These are phyloP conservation scores for Nannizziopsis barbatae DNA, from an alignment of 2,329 filamentous ascomycete species.

Conservation along the genomic window DNA sequence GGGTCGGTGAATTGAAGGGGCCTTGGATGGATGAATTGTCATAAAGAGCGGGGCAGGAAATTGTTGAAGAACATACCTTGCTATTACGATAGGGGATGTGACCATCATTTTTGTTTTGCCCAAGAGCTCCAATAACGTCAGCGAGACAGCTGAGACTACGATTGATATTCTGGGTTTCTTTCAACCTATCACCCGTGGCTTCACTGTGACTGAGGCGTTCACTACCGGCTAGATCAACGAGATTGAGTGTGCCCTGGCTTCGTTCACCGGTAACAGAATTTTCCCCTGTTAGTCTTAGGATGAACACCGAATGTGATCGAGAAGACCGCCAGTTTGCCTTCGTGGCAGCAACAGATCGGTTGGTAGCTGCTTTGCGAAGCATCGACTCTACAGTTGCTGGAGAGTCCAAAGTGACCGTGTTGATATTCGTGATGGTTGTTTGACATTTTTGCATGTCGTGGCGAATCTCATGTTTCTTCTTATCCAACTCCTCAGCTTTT, in stretches of 20 bases:
- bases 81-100: conserved; percentile 94
- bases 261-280: conserved; percentile 69
- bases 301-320: conserved; percentile 91
- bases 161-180: conserved; percentile 96
- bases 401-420: conserved; percentile 63
- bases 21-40: too few relatives aligned
- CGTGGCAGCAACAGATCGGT: conserved; percentile 89
- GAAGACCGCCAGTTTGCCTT: conserved; percentile 93
- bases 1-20: too few relatives aligned
- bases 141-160: conserved; percentile 83
- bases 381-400: conserved; percentile 70
- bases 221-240: conserved; percentile 89
- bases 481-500: conserved; percentile 57
- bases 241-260: conserved; percentile 85
- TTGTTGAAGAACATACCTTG: conserved; percentile 48
- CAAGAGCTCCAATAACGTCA: conserved; percentile 90
- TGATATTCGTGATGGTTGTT: conserved; percentile 71
- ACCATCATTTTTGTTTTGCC: conserved; percentile 60
- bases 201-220: conserved; percentile 81
- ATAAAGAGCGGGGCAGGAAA: too few relatives aligned
- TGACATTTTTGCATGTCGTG: conserved; percentile 75
- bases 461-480: conserved; percentile 77
- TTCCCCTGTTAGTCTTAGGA: conserved; percentile 56
- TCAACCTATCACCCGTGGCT: conserved; percentile 73
- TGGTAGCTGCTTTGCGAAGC: conserved; percentile 66